Evolutionary conservation across 2,329 filamentous ascomycete species (phyloP).

Genomic region (Trichoderma citrinoviride): DNA sequence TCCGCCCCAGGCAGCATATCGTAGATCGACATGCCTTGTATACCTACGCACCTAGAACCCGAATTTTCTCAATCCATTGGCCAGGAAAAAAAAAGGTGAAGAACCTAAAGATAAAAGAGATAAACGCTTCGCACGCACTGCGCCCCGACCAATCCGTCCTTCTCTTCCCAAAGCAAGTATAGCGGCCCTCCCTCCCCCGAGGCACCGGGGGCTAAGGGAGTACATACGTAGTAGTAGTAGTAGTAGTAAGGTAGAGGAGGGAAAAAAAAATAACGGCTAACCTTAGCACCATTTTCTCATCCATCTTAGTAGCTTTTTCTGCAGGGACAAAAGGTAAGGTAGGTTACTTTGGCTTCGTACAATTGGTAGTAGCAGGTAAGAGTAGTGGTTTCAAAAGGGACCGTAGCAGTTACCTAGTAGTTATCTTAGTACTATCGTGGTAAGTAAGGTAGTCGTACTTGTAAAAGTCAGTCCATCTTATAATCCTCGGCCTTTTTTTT

Average conservation of each 20-base stretch:
- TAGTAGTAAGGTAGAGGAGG: neutral
- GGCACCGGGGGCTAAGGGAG: too few relatives aligned
- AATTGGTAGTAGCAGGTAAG: neutral
- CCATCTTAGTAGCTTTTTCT: too few relatives aligned
- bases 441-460: neutral
- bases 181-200: constrained; percentile 13
- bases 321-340: too few relatives aligned
- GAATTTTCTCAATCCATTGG: neutral
- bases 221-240: neutral
- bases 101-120: neutral
- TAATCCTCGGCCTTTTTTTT: neutral
- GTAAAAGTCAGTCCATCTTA: neutral
- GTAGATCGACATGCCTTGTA: constrained; percentile 2
- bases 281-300: too few relatives aligned
- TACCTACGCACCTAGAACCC: neutral
- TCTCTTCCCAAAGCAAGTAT: constrained; percentile 16
- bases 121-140: too few relatives aligned
- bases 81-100: neutral
- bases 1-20: neutral
- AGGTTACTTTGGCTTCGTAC: too few relatives aligned
- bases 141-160: neutral
- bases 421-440: too few relatives aligned
- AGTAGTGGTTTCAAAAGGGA: neutral
- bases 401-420: neutral
- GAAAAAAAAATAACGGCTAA: too few relatives aligned